Evolutionary conservation across 345 rosid genomes (phyloP).

Genomic region (Populus pruinosa): DNA sequence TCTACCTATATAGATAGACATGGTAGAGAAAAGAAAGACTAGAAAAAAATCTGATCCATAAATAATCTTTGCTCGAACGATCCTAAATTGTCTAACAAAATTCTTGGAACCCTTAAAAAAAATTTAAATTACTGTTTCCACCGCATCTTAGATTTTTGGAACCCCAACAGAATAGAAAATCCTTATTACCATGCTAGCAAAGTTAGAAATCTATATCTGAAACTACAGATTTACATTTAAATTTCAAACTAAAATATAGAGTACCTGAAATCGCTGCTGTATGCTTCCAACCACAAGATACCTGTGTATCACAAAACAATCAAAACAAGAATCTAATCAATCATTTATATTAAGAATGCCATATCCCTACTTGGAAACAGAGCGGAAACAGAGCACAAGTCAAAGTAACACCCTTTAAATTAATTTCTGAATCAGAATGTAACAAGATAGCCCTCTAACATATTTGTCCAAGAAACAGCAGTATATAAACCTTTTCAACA

Average conservation of each 20-base stretch:
- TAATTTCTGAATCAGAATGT: neutral
- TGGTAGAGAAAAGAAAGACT: no score
- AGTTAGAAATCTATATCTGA: neutral
- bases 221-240: neutral
- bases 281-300: constrained; percentile 98
- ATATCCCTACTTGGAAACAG: neutral
- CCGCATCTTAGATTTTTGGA: no score
- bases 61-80: no score
- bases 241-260: constrained; percentile 3
- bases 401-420: neutral
- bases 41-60: no score
- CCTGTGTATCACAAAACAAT: constrained; percentile 33
- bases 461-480: constrained; percentile 4
- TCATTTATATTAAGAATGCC: neutral
- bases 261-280: constrained; percentile 90
- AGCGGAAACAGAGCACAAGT: neutral
- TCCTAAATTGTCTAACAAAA: no score
- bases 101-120: no score
- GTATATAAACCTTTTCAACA: constrained; percentile 48
- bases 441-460: neutral
- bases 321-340: neutral
- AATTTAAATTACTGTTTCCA: no score
- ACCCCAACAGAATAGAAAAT: neutral
- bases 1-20: no score
- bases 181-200: neutral